phyloP scores from a whole-genome alignment of 2,329 filamentous ascomycete species.

The Chrysoporthe deuterocubensis region DNA sequence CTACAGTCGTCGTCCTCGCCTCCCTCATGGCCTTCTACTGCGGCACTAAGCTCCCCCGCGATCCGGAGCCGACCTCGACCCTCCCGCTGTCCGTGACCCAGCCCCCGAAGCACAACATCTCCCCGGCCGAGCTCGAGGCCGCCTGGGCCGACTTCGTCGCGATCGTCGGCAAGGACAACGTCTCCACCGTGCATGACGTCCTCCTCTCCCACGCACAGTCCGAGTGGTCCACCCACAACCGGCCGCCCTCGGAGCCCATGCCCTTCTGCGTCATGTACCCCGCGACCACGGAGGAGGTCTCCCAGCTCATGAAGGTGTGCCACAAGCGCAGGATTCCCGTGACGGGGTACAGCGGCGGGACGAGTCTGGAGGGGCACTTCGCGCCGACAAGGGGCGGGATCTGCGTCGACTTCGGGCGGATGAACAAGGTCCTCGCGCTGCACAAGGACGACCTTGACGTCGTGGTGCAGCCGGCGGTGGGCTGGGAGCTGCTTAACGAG shows the following conservation, averaged over 20 bases:
- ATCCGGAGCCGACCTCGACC: slow-evolving; percentile 59
- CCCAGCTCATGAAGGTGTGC: slow-evolving; percentile 87
- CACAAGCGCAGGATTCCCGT: slow-evolving; percentile 81
- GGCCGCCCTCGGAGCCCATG: slow-evolving; percentile 13
- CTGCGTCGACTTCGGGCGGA: slow-evolving; percentile 82
- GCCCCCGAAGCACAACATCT: slow-evolving; percentile 60
- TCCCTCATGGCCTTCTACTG: slow-evolving; percentile 61
- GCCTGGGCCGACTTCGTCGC: slow-evolving; percentile 71
- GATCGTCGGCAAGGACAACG: slow-evolving; percentile 66
- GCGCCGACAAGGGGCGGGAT: slow-evolving; percentile 81
- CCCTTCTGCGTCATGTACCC: slow-evolving; percentile 29
- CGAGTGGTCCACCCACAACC: slow-evolving; percentile 59
- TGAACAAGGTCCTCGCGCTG: slow-evolving; percentile 79
- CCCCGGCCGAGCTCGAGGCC: slow-evolving; percentile 67
- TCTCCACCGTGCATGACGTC: slow-evolving; percentile 62
- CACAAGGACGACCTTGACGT: slow-evolving; percentile 80
- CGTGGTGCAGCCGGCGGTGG: slow-evolving; percentile 74
- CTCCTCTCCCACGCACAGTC: slow-evolving; percentile 62
- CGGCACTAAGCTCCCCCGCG: slow-evolving; percentile 58
- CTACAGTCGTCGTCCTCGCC: slow-evolving; percentile 55
- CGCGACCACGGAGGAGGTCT: slow-evolving; percentile 77
- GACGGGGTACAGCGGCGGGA: slow-evolving; percentile 85
- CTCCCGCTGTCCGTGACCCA: slow-evolving; percentile 57
- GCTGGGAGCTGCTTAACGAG: slow-evolving; percentile 80
- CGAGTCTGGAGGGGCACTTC: slow-evolving; percentile 88